Conservation (phyloP, 495 filamentous ascomycete genomes). For the Diplogelasinospora grovesii region DNA sequence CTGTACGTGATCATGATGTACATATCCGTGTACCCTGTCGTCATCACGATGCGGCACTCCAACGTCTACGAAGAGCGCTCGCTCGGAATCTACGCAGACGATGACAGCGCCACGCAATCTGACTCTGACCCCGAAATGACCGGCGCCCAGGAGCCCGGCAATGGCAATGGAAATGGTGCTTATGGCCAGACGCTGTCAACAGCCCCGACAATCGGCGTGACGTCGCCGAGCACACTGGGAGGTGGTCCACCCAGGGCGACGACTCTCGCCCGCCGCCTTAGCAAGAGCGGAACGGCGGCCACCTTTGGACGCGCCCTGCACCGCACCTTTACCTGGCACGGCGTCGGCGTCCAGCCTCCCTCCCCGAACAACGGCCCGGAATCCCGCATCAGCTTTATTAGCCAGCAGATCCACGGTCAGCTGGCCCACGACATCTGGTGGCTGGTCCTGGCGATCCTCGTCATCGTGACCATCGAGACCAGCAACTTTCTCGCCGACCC, state of each 20-base stretch:
- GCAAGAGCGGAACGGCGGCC: conserved; percentile 15
- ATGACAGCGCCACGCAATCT: conserved; percentile 27
- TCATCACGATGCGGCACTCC: conserved; percentile 61
- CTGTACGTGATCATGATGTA: conserved; percentile 96
- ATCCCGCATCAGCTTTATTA: conserved; percentile 41
- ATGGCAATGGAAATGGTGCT: no score
- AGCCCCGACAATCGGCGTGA: no score
- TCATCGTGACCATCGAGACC: conserved; percentile 70
- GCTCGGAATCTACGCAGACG: conserved; percentile 61
- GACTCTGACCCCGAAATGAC: conserved; percentile 12
- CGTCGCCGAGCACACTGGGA: no score
- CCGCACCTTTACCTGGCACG: conserved; percentile 31
- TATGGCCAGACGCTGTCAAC: no score
- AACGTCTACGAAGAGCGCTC: conserved; percentile 63
- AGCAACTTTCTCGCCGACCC: conserved; percentile 59
- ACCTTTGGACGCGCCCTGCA: conserved; percentile 23
- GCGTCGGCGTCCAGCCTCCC: conserved; percentile 24
- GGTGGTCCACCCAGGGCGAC: no score
- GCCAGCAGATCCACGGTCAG: conserved; percentile 70
- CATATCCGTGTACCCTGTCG: conserved; percentile 70
- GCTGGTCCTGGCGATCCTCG: conserved; percentile 64
- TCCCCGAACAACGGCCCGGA: conserved; percentile 15
- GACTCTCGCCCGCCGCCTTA: conserved; percentile 12
- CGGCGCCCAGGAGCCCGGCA: no score
- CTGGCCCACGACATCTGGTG: conserved; percentile 85